phyloP scores from a whole-genome alignment of 148 eudicot genomes.

The Camellia granthamiana region DNA sequence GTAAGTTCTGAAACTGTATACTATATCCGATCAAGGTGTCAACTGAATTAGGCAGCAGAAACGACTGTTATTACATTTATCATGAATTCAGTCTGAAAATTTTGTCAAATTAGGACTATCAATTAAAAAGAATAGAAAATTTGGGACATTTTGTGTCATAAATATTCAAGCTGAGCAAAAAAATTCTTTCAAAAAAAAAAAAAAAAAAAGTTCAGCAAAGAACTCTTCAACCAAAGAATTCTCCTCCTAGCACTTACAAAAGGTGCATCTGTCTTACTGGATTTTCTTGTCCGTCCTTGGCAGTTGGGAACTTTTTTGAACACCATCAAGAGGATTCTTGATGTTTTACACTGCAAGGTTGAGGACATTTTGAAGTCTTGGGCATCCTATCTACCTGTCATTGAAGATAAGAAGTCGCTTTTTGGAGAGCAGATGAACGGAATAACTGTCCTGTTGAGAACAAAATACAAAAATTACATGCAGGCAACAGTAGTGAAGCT shows the following conservation, averaged over 20 bases:
- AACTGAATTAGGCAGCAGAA: neutral
- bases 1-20: constrained; percentile 34
- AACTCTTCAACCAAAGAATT: neutral
- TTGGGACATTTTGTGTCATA: neutral
- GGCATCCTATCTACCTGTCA: constrained; percentile 64
- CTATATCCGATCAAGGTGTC: neutral
- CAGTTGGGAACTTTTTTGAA: constrained; percentile 81
- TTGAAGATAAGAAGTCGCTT: constrained; percentile 54
- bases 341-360: constrained; percentile 66
- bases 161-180: no score
- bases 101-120: neutral
- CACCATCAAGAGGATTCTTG: constrained; percentile 80
- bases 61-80: neutral
- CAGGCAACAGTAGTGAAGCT: constrained; percentile 75
- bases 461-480: constrained; percentile 84
- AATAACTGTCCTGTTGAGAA: constrained; percentile 63
- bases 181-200: no score
- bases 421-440: constrained; percentile 90
- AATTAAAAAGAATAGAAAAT: neutral
- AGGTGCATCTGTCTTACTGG: neutral
- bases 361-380: constrained; percentile 77
- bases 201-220: no score
- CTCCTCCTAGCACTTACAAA: neutral
- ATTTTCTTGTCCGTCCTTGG: constrained; percentile 10
- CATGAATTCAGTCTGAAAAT: neutral